These are phyloP conservation scores for Pistacia vera DNA, from an alignment of 345 rosid genomes.

Conservation along the genomic window DNA sequence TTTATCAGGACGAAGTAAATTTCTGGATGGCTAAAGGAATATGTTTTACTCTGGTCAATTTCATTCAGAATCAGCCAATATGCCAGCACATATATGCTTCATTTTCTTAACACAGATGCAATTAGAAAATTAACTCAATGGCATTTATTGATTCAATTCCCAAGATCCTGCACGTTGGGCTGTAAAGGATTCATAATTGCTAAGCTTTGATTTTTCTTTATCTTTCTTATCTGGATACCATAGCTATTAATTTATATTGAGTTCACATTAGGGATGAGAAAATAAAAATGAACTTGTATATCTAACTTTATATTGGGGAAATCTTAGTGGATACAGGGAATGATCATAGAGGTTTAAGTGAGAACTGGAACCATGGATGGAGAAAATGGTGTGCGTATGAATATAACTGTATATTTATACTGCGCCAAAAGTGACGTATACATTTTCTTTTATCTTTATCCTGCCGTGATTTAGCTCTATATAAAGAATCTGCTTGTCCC, in stretches of 20 bases:
- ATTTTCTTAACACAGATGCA: neutral
- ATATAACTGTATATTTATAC: slow-evolving; percentile 8
- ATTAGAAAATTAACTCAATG: neutral
- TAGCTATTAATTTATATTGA: neutral
- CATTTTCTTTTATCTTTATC: slow-evolving; percentile 8
- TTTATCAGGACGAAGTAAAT: neutral
- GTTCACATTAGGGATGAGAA: neutral
- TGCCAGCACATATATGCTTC: neutral
- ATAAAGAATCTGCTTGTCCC: slow-evolving; percentile 19
- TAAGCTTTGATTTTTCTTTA: too few species aligned
- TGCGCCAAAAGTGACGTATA: neutral
- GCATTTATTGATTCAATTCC: slow-evolving; percentile 9
- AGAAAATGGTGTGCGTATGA: slow-evolving; percentile 11
- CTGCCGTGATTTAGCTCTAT: slow-evolving; percentile 7
- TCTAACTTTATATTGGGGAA: neutral
- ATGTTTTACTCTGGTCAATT: too few species aligned
- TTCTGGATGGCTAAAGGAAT: neutral
- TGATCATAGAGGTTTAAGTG: neutral
- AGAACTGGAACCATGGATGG: neutral
- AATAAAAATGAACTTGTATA: too few species aligned
- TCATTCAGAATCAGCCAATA: too few species aligned
- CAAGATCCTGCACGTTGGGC: slow-evolving; percentile 3
- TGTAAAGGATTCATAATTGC: neutral
- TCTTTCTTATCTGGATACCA: neutral
- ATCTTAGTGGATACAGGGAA: neutral